phyloP scores from a whole-genome alignment of 2,329 filamentous ascomycete genomes.

The Madurella fahalii region DNA sequence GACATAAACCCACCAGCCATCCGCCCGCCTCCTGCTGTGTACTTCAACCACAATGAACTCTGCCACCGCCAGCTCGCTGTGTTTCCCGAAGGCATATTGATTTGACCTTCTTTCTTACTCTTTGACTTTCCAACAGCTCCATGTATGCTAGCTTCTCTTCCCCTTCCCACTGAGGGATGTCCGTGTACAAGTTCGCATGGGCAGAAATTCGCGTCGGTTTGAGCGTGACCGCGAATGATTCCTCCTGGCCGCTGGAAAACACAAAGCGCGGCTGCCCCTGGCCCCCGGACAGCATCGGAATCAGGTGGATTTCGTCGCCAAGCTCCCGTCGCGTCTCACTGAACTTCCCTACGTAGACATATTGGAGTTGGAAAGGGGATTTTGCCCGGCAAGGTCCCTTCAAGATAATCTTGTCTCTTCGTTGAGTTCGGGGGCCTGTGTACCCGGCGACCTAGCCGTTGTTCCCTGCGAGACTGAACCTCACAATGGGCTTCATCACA shows the following conservation, averaged over 20 bases:
- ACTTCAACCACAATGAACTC: not conserved
- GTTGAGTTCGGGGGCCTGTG: too few species aligned
- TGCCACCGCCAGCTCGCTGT: not conserved
- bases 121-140: not conserved
- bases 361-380: not conserved
- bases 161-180: slow-evolving; percentile 9
- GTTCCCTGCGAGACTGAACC: too few species aligned
- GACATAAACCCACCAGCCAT: slow-evolving; percentile 7
- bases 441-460: too few species aligned
- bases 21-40: not conserved
- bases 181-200: not conserved
- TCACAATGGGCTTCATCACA: too few species aligned
- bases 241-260: not conserved
- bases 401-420: not conserved
- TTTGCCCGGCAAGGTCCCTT: not conserved
- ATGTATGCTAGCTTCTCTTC: slow-evolving; percentile 1
- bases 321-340: not conserved
- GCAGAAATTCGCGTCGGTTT: not conserved
- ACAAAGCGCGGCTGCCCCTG: not conserved
- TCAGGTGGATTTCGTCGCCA: slow-evolving; percentile 1
- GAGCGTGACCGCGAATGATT: slow-evolving; percentile 1
- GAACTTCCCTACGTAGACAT: not conserved
- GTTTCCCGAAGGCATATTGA: too few species aligned
- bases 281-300: not conserved
- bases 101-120: not conserved